Evolutionary conservation across 306 rosid genomes (phyloP), one percentile per base, ranked within the genome.

Genomic region (Datisca glomerata): DNA sequence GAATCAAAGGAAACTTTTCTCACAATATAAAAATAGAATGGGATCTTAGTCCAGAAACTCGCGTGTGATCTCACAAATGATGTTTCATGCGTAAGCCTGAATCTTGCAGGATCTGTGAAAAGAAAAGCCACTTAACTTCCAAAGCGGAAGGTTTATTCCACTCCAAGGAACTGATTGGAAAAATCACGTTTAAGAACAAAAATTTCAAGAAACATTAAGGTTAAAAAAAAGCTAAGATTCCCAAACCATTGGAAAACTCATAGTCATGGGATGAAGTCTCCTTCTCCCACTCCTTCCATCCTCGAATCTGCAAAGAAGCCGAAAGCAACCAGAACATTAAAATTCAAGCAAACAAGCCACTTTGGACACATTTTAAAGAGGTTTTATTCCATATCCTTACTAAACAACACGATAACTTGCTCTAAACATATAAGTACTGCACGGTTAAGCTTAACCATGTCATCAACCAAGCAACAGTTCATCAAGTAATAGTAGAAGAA

Each of bases 281-380:
- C 34, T 18, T 63, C 62, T 89, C 98, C 98, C 98, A 89, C 4
- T 66, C 67, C 65, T 89, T 89, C 98, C 98, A 89, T 38, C 92
- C 95, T 40, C 98, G 86, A 50, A 75, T 80, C 98, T 89, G 57
- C 29, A 18, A 5, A 65, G 48, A 65, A 41, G 49, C 21, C 21
- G 5, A 23, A 11, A 13, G 24, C 25, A 41, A 38, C 13, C n/a
- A 3, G 18, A 34, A 18, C 36, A 45, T 14, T 11, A 1, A 44
- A 24, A 44, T 24, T 24, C 33, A 14, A 24, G 35, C 1, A 24
- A 45, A 34, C 49, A 13, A 4, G 1, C 8, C 49, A 7, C 15
- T 15, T 25, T 29, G n/a, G 31, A 22, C n/a, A 22, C 48, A 18
- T 39, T 17, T 8, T 23, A n/a, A 10, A 34, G 5, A 34, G 15